A percentile compares a stretch with the other conserved stretches of the same genome.
Conservation (phyloP, 2,329 filamentous ascomycete species). For the Amauroascus verrucosus region DNA sequence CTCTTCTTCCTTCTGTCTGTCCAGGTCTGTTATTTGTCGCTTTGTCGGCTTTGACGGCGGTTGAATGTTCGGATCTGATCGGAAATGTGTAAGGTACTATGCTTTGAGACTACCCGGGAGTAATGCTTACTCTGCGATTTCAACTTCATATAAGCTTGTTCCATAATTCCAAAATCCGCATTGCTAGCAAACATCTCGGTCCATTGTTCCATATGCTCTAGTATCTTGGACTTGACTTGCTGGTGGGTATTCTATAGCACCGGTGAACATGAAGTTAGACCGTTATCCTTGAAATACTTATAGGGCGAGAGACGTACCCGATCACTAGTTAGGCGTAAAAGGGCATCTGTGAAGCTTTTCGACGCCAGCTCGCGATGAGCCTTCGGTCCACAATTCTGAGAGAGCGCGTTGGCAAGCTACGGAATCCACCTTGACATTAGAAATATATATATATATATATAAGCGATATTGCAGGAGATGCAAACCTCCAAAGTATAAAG, state of each 20-base stretch:
- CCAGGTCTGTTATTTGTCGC: constrained; percentile 75
- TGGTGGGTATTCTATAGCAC: constrained; percentile 66
- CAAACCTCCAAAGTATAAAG: constrained; percentile 79
- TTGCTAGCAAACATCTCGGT: constrained; percentile 85
- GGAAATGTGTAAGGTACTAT: not conserved
- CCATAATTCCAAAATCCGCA: constrained; percentile 92
- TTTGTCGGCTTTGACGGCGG: constrained; percentile 89
- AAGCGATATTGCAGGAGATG: not conserved
- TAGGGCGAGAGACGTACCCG: constrained; percentile 38
- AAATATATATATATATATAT: not conserved
- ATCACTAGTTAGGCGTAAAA: constrained; percentile 83
- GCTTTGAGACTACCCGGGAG: not conserved
- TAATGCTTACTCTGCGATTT: constrained; percentile 53
- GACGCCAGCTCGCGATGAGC: constrained; percentile 86
- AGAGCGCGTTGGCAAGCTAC: constrained; percentile 77
- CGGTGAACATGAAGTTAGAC: not conserved
- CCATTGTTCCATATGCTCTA: constrained; percentile 96
- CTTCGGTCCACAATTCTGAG: constrained; percentile 77
- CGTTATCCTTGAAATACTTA: not conserved
- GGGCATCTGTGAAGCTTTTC: constrained; percentile 85
- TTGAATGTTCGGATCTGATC: constrained; percentile 72
- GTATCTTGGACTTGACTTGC: constrained; percentile 92
- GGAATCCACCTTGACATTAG: not conserved
- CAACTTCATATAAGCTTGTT: constrained; percentile 80
- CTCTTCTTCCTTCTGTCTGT: constrained; percentile 91